Evolutionary conservation across 805 yeast species (phyloP), one percentile per base, ranked within the genome.

Genomic region (Hanseniaspora singularis): DNA sequence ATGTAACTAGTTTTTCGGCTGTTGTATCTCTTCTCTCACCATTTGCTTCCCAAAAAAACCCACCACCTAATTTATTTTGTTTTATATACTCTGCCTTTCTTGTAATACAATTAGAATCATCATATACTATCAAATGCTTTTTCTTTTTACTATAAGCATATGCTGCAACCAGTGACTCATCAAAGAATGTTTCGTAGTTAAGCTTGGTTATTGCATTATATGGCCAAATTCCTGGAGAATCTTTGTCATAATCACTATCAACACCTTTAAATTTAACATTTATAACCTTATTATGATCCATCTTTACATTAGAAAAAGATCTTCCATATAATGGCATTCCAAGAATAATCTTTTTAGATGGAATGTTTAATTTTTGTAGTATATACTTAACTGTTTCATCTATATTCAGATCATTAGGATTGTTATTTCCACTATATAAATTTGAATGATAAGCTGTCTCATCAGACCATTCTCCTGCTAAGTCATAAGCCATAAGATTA

Each of bases 401-500:
- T 1, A 69, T 77, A 46, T 73, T 72, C 27, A 73, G 54, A 3
- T 66, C 67, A 2, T 45, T 40, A 4, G 63, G 59, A 16, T 54
- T 51, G 11, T 52, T 55, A 33, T 54, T 6, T 14, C 19, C 10
- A 19, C 3, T 66, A 45, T 32, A 4, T 49, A 86, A 57, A 61
- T 86, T 85, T 3, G 92, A 76, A 50, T 85, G 96, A 57, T 74
- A 81, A 1, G 72, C 79, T 0, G 80, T 73, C 2, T 39, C 52
- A 0, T 60, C 55, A 1, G 84, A 76, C 94, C 95, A 85, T 8
- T 73, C 67, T 0, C 96, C 97, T 1, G 78, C 64, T 54, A 79
- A 82, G 60, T 92, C 97, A 60, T 92, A 89, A 16, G 92, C 77
- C 97, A 89, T 89, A 50, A 92, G 60, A 58, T 89, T 88, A 81